Evolutionary conservation across 2,329 filamentous ascomycete species (phyloP).

Genomic region (Ascocoryne sarcoides): DNA sequence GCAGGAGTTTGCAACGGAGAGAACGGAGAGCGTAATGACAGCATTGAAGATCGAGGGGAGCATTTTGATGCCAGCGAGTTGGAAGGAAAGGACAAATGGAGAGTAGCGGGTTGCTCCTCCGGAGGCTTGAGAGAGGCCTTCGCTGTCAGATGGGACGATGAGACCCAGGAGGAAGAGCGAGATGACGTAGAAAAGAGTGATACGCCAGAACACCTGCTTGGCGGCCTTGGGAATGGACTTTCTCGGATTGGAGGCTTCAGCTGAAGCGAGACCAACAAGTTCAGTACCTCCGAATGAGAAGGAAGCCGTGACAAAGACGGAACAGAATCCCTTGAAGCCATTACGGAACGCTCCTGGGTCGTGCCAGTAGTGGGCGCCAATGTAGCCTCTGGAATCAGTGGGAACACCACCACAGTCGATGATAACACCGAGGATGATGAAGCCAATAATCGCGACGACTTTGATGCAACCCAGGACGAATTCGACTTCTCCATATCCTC

Average conservation of each 20-base stretch:
- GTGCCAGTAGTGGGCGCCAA: constrained; percentile 63
- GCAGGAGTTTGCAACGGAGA: constrained; percentile 86
- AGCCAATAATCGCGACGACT: constrained; percentile 74
- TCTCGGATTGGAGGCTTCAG: constrained; percentile 67
- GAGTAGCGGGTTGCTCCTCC: constrained; percentile 59
- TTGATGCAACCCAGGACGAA: constrained; percentile 84
- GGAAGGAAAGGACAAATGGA: constrained; percentile 87
- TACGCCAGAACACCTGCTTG: constrained; percentile 94
- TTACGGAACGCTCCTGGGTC: constrained; percentile 77
- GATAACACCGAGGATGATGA: constrained; percentile 53
- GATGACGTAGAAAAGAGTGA: constrained; percentile 76
- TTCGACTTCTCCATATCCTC: constrained; percentile 85
- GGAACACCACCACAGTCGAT: constrained; percentile 20
- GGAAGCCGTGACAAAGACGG: constrained; percentile 66
- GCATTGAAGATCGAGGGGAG: constrained; percentile 88
- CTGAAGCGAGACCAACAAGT: constrained; percentile 66
- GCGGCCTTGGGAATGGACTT: constrained; percentile 78
- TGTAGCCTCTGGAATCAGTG: constrained; percentile 42
- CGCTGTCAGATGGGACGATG: constrained; percentile 65
- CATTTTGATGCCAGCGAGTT: constrained; percentile 70
- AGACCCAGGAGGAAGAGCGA: constrained; percentile 75
- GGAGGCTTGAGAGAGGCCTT: constrained; percentile 47
- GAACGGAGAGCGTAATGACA: constrained; percentile 81
- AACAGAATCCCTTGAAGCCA: constrained; percentile 70
- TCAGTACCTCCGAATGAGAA: constrained; percentile 71